Conservation (phyloP, 208 protist genomes). For the Leishmania martiniquensis region DNA sequence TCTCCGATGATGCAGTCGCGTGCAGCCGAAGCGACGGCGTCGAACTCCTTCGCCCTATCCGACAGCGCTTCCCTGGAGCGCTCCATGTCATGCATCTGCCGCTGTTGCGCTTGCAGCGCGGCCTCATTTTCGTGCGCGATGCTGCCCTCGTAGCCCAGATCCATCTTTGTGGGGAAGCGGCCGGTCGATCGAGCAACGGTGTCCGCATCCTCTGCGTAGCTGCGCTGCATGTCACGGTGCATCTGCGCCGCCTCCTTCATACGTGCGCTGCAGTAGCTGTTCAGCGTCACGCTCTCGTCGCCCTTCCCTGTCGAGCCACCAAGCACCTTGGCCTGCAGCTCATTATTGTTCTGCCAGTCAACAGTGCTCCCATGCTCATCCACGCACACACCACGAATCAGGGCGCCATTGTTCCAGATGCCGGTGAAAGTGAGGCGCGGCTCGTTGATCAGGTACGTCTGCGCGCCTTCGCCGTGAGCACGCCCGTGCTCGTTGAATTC, state of each 20-base stretch:
- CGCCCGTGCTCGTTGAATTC: constrained; percentile 90
- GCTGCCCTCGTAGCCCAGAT: constrained; percentile 89
- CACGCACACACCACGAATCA: constrained; percentile 79
- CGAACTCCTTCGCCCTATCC: constrained; percentile 26
- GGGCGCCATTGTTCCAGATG: constrained; percentile 82
- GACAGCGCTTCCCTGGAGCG: constrained; percentile 34
- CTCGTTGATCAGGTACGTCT: constrained; percentile 89
- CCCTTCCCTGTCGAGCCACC: constrained; percentile 38
- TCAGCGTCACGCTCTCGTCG: constrained; percentile 66
- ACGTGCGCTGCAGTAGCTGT: constrained; percentile 81
- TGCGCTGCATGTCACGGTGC: constrained; percentile 68
- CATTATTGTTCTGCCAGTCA: constrained; percentile 90
- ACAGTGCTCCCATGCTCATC: constrained; percentile 90
- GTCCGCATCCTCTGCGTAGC: constrained; percentile 79
- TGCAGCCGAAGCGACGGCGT: constrained; percentile 16
- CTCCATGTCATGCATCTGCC: constrained; percentile 67
- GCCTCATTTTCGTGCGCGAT: constrained; percentile 64
- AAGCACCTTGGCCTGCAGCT: constrained; percentile 74
- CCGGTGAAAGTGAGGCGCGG: constrained; percentile 87
- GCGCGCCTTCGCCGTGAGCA: constrained; percentile 84
- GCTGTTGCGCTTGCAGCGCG: constrained; percentile 33
- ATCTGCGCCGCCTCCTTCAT: constrained; percentile 77
- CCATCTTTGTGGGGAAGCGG: constrained; percentile 69
- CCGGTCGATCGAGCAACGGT: constrained; percentile 50
- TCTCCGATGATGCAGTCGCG: constrained; percentile 46